Evolutionary conservation across 208 protist genomes (phyloP).

Genomic region (Crithidia mellificae): DNA sequence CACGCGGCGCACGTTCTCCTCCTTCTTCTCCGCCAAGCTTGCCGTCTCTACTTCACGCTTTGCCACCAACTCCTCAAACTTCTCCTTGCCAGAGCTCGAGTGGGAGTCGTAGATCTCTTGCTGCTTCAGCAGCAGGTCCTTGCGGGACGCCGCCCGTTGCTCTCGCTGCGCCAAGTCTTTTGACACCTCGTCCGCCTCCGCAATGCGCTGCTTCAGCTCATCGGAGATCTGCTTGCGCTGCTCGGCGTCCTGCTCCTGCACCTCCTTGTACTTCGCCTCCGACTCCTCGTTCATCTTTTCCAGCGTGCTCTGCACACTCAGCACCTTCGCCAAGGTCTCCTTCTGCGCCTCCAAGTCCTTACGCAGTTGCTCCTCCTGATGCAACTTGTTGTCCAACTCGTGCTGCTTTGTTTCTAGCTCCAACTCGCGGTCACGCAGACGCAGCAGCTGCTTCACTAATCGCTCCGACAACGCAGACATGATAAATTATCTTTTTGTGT

Average conservation of each 20-base stretch:
- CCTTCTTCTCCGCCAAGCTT: constrained; percentile 43
- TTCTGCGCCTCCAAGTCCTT: constrained; percentile 32
- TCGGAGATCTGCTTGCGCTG: constrained; percentile 44
- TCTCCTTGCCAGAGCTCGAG: constrained; percentile 38
- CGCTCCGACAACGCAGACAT: constrained; percentile 57
- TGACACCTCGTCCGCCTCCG: constrained; percentile 47
- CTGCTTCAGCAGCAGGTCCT: constrained; percentile 49
- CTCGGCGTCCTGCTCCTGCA: constrained; percentile 45
- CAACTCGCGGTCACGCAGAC: constrained; percentile 44
- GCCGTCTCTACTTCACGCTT: constrained; percentile 52
- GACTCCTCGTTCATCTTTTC: constrained; percentile 51
- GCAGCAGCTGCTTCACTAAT: constrained; percentile 64
- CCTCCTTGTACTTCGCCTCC: constrained; percentile 48
- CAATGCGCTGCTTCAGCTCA: constrained; percentile 42
- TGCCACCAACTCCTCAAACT: constrained; percentile 55
- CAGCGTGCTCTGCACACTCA: constrained; percentile 37
- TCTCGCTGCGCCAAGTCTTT: constrained; percentile 45
- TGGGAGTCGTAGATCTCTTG: constrained; percentile 67
- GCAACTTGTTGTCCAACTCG: constrained; percentile 34
- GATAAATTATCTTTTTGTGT: neutral
- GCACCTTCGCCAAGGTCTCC: constrained; percentile 49
- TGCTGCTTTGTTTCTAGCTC: constrained; percentile 50
- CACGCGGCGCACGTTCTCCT: constrained; percentile 30
- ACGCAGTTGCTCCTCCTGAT: constrained; percentile 35
- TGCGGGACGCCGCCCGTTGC: constrained; percentile 37